A percentile compares a stretch with the other conserved stretches of the same genome.
These are phyloP conservation scores for Hibiscus tridactylites DNA, from an alignment of 345 rosid species.

Conservation along the genomic window DNA sequence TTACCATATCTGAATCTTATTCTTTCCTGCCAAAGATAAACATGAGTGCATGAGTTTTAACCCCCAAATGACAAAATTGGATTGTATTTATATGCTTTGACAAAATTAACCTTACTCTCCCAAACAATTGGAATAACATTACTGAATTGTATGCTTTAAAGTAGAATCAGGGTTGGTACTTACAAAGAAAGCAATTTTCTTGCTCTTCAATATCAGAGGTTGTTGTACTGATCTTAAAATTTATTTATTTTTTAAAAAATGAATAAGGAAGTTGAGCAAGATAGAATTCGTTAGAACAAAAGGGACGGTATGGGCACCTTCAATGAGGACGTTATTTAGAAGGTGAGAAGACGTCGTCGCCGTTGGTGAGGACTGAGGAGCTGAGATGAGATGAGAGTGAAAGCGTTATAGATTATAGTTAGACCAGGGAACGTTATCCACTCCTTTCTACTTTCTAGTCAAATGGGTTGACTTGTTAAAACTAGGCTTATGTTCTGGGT, in stretches of 20 bases:
- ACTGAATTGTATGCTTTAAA: too few species aligned
- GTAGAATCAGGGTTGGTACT: neutral
- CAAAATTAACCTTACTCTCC: too few species aligned
- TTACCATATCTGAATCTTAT: constrained; percentile 1
- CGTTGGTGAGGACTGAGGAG: neutral
- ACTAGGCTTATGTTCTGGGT: too few species aligned
- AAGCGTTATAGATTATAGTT: too few species aligned
- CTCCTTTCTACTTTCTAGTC: too few species aligned
- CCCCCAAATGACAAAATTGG: too few species aligned
- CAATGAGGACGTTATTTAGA: neutral
- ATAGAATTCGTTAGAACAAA: neutral
- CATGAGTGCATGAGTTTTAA: neutral
- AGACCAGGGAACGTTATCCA: too few species aligned
- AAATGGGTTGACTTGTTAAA: too few species aligned
- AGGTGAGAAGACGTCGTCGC: neutral
- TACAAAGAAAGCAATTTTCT: neutral
- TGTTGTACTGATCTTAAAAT: neutral
- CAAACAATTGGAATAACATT: too few species aligned
- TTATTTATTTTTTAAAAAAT: too few species aligned
- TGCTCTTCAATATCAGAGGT: neutral
- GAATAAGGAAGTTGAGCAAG: neutral
- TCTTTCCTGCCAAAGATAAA: constrained; percentile 18
- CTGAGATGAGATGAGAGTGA: too few species aligned
- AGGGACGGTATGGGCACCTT: neutral
- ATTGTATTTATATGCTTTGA: too few species aligned